Conservation (phyloP, 345 rosid genomes). For the Boechera divaricarpa region DNA sequence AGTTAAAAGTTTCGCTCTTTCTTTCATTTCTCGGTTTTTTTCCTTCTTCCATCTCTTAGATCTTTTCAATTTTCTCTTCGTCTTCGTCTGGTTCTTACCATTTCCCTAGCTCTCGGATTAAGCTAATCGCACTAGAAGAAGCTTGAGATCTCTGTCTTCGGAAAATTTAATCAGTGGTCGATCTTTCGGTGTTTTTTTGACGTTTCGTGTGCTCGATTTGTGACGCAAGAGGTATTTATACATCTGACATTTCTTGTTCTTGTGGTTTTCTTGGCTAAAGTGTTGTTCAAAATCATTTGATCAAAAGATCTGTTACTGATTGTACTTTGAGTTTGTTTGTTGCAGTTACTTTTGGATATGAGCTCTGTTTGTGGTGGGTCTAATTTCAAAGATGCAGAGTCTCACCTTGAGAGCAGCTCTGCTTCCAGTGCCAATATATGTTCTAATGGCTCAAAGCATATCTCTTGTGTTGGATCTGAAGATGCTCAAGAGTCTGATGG, state of each 20-base stretch:
- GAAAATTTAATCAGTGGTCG: background rate
- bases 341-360: constrained; percentile 53
- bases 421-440: constrained; percentile 31
- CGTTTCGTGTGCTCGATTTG: constrained; percentile 16
- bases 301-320: constrained; percentile 3
- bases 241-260: background rate
- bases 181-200: constrained; percentile 6
- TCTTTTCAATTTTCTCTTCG: background rate
- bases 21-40: background rate
- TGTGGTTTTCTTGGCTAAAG: background rate
- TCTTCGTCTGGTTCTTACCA: constrained; percentile 19
- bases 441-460: constrained; percentile 35
- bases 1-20: constrained; percentile 56
- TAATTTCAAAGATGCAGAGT: constrained; percentile 46
- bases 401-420: constrained; percentile 41
- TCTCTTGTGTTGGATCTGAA: constrained; percentile 41
- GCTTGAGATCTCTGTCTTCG: constrained; percentile 21
- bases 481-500: constrained; percentile 53
- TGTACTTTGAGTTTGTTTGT: background rate
- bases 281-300: background rate
- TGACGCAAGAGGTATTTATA: constrained; percentile 7
- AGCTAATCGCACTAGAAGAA: constrained; percentile 26
- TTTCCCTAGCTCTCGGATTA: constrained; percentile 25
- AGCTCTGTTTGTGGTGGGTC: constrained; percentile 37
- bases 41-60: background rate